Evolutionary conservation across 2,329 filamentous ascomycete genomes (phyloP).

Genomic region (Hymenoscyphus salicellus): DNA sequence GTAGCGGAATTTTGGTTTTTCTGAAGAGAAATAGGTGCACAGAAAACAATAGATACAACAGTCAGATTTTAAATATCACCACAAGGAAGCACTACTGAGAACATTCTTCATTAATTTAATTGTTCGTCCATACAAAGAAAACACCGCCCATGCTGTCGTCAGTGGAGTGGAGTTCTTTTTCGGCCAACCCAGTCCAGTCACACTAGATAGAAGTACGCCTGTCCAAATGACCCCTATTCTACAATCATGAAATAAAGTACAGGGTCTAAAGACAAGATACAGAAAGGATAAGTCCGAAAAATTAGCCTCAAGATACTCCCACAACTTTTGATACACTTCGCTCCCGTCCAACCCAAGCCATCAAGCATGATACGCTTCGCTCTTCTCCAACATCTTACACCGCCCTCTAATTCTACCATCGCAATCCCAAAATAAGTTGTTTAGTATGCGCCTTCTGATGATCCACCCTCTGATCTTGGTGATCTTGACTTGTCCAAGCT

Average conservation of each 20-base stretch:
- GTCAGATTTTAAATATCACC: too few species aligned
- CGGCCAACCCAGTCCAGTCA: slow-evolving; percentile 1
- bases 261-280: slow-evolving; percentile 28
- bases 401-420: not conserved
- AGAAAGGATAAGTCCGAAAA: slow-evolving; percentile 19
- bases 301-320: slow-evolving; percentile 13
- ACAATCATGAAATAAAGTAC: slow-evolving; percentile 24
- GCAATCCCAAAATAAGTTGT: not conserved
- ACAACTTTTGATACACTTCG: slow-evolving; percentile 29
- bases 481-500: slow-evolving; percentile 18
- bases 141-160: slow-evolving; percentile 14
- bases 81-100: not conserved
- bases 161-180: slow-evolving; percentile 25
- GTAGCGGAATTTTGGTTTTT: too few species aligned
- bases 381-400: slow-evolving; percentile 4
- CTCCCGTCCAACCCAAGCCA: slow-evolving; percentile 16
- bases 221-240: slow-evolving; percentile 29
- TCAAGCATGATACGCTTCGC: not conserved
- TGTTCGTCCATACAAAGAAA: slow-evolving; percentile 19
- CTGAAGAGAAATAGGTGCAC: too few species aligned
- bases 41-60: too few species aligned
- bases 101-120: slow-evolving; percentile 14
- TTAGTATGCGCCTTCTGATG: not conserved
- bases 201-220: slow-evolving; percentile 19
- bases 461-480: not conserved